Evolutionary conservation across 2,329 filamentous ascomycete species (phyloP), one percentile per base, ranked within the genome.

Genomic region (Eurotiales sp.): DNA sequence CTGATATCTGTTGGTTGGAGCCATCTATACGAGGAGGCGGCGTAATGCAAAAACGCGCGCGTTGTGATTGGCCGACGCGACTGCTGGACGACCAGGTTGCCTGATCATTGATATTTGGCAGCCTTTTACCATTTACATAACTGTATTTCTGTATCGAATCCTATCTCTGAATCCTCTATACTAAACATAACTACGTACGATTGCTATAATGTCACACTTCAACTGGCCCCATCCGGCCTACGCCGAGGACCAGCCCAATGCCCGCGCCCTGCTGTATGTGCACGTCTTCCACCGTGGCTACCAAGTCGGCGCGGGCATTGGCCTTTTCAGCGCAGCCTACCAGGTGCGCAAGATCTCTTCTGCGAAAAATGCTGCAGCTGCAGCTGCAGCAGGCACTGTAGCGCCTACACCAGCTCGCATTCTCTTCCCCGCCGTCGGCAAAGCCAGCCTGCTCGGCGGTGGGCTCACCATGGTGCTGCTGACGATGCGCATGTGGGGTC

Each of bases 201-300:
- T n/a, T n/a, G n/a, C n/a, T n/a, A n/a, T n/a, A n/a, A 56, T 64
- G 56, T 59, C 61, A 3, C 52, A 44, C 25, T 52, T 62, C 53
- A 4, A 23, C n/a, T 74, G 70, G 64, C 79, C 80, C 5, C 80
- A 82, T 60, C 52, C 80, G 4, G 55, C 72, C 46, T 82, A 82
- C 64, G 81, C 82, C 25, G 83, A 87, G 69, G 83, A 86, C 63
- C 84, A 87, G 58, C 76, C 77, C 27, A 69, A 76, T 53, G 61
- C 76, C 7, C 71, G 69, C 54, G 71, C 76, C 3, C 81, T 86
- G 58, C 79, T 87, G 54, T 75, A 75, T 51, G 71, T 75, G 0
- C 83, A 87, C 67, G 78, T 84, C 56, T 70, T 83, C 42, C 77
- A 77, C 42, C 78, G 82, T 34, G 77, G 72, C 54, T 67, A 83